A percentile compares a stretch with the other conserved stretches of the same genome.
Conservation (phyloP, 495 filamentous ascomycete genomes). For the Haplographium delicatum region DNA sequence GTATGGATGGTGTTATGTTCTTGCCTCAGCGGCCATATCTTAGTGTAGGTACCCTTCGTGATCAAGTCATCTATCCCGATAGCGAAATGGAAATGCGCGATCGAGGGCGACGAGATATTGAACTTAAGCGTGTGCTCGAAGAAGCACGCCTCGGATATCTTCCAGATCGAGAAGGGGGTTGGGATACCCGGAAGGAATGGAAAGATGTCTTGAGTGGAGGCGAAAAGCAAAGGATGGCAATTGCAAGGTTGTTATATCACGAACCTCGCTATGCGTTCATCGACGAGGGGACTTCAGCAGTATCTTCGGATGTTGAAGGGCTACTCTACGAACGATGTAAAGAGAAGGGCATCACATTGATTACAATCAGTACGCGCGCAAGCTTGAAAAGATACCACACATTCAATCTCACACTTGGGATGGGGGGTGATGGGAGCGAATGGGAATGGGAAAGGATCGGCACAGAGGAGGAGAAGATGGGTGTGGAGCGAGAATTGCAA, state of each 20-base stretch:
- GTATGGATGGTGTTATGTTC: slow-evolving; percentile 95
- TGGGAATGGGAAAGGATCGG: slow-evolving; percentile 94
- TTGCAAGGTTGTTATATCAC: slow-evolving; percentile 88
- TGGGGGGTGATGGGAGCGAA: slow-evolving; percentile 57
- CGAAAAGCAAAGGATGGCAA: slow-evolving; percentile 94
- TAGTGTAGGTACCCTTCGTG: slow-evolving; percentile 87
- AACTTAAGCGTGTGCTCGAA: slow-evolving; percentile 71
- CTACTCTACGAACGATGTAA: slow-evolving; percentile 89
- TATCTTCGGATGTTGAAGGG: slow-evolving; percentile 91
- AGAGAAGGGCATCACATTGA: slow-evolving; percentile 84
- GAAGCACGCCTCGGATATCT: slow-evolving; percentile 83
- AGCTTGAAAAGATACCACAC: slow-evolving; percentile 93
- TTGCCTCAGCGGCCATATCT: slow-evolving; percentile 92
- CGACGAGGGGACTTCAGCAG: slow-evolving; percentile 92
- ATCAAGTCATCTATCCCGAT: slow-evolving; percentile 98
- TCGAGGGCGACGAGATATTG: slow-evolving; percentile 64
- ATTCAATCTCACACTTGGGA: slow-evolving; percentile 77
- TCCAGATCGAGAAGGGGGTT: slow-evolving; percentile 87
- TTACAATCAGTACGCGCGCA: slow-evolving; percentile 90
- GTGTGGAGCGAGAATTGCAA: slow-evolving; percentile 81
- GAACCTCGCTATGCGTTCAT: slow-evolving; percentile 91
- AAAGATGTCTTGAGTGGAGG: slow-evolving; percentile 95
- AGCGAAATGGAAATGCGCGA: slow-evolving; percentile 91
- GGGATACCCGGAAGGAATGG: slow-evolving; percentile 97
- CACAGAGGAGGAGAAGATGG: slow-evolving; percentile 83